Conservation (phyloP, 768 basidiomycete species). For the Phylloporus sp. region DNA sequence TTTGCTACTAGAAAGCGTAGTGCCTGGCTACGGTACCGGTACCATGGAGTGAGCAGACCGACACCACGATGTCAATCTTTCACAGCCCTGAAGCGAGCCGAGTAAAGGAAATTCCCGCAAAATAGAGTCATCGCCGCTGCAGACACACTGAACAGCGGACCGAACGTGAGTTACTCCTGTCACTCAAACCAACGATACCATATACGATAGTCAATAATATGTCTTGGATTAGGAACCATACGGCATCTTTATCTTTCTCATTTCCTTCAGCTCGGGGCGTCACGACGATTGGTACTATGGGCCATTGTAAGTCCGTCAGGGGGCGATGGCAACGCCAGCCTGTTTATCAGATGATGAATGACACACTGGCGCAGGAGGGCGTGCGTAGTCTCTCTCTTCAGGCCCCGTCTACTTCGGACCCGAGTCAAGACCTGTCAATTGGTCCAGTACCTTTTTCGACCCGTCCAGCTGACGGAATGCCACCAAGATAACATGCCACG, state of each 20-base stretch:
- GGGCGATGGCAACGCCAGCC: neutral
- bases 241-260: slow-evolving; percentile 19
- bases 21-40: slow-evolving; percentile 20
- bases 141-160: slow-evolving; percentile 6
- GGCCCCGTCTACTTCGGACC: slow-evolving; percentile 5
- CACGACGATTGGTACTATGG: neutral
- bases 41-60: slow-evolving; percentile 22
- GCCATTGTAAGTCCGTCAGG: neutral
- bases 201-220: slow-evolving; percentile 21
- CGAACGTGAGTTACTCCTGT: slow-evolving; percentile 15
- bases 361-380: slow-evolving; percentile 4
- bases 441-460: slow-evolving; percentile 16
- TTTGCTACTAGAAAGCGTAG: slow-evolving; percentile 8
- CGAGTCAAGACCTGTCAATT: slow-evolving; percentile 3
- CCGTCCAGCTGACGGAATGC: slow-evolving; percentile 1
- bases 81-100: slow-evolving; percentile 16
- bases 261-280: slow-evolving; percentile 2
- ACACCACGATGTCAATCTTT: slow-evolving; percentile 19
- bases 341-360: slow-evolving; percentile 4
- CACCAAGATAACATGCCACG: slow-evolving; percentile 9
- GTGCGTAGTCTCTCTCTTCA: slow-evolving; percentile 1
- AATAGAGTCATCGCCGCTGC: slow-evolving; percentile 8
- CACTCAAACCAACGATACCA: slow-evolving; percentile 14
- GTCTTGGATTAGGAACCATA: slow-evolving; percentile 21
- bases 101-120: too few species aligned